These are phyloP conservation scores for Leishmania mexicana DNA, from an alignment of 208 protist genomes.

Conservation along the genomic window DNA sequence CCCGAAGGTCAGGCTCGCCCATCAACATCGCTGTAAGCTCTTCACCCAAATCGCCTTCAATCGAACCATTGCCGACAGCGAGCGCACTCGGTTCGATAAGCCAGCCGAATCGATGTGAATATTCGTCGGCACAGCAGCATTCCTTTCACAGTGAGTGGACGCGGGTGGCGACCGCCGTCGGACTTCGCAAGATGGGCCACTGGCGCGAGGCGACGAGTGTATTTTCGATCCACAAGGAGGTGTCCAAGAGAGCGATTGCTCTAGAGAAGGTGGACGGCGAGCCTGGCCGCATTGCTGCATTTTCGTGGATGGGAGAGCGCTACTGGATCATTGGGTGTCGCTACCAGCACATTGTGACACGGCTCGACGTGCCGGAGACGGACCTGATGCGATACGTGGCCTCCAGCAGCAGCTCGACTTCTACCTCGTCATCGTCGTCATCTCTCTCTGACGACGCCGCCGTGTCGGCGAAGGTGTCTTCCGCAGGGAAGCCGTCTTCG, in stretches of 20 bases:
- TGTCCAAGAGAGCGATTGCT: conserved; percentile 35
- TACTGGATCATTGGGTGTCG: conserved; percentile 79
- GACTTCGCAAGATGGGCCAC: conserved; percentile 76
- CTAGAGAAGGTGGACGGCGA: conserved; percentile 79
- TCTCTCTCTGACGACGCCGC: not conserved
- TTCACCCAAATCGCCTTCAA: not conserved
- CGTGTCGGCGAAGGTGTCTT: not conserved
- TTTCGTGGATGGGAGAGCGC: conserved; percentile 38
- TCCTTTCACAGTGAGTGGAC: conserved; percentile 19
- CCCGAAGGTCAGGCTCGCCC: not conserved
- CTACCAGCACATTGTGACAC: conserved; percentile 62
- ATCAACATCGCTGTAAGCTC: not conserved
- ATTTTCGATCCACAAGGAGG: conserved; percentile 38
- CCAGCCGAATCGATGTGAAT: not conserved
- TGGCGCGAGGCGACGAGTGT: conserved; percentile 50
- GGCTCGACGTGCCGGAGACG: conserved; percentile 64
- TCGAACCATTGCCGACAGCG: not conserved
- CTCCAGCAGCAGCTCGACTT: not conserved
- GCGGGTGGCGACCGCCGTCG: conserved; percentile 41
- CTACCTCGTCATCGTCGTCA: conserved; percentile 6
- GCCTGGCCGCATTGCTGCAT: conserved; percentile 60
- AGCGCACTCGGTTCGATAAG: not conserved
- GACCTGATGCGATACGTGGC: conserved; percentile 53
- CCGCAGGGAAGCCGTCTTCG: not conserved
- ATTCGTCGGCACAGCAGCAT: not conserved